Base-by-base conservation (phyloP, 169 alveolate species). In the Nephromyces sp. region DNA sequence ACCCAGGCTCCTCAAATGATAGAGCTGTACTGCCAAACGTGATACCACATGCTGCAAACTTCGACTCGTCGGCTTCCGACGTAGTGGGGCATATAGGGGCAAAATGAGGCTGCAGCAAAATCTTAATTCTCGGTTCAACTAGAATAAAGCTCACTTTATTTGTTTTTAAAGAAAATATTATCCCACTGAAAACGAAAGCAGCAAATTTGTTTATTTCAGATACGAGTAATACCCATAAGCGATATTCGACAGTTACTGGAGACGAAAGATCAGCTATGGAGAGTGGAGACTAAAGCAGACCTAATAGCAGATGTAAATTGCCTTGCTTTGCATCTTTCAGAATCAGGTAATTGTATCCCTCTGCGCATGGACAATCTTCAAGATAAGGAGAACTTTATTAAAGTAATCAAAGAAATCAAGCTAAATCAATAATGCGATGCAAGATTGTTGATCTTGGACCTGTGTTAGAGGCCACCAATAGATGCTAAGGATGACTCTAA, bases 311-410 rank as follows among this genome's bases (percentile, higher is more conserved):
- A 71, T 6, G 81, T 71, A 22, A 69, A 71, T 57, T 80, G 86
- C 66, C 81, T 80, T 2, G 86, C 86, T 1, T 62, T 80, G 21
- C 86, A 80, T 22, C 64, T 80, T 34, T 35, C 32, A 62, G 84
- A 80, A 25, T 76, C 86, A 21, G 86, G 86, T 3, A 80, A 80
- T 53, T 80, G 86, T 64, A 80, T 80, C 66, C 86, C 86, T 6
- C 32, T 80, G 4, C 75, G 79, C 66, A 77, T 80, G 30, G 81
- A 69, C 27, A 64, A 31, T 31, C 53, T 70, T 6, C 64, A 30
- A n/a, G 86, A 80, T 33, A 80, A 77, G 63, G 69, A 62, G 22
- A 57, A 53, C 53, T 80, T 80, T 27, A 68, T 76, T 21, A 70
- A 70, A 2, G 43, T 70, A 25, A 1, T 70, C 43, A 70, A 70